Evolutionary conservation across 257 asterid species (phyloP).

Genomic region (Lavandula angustifolia): DNA sequence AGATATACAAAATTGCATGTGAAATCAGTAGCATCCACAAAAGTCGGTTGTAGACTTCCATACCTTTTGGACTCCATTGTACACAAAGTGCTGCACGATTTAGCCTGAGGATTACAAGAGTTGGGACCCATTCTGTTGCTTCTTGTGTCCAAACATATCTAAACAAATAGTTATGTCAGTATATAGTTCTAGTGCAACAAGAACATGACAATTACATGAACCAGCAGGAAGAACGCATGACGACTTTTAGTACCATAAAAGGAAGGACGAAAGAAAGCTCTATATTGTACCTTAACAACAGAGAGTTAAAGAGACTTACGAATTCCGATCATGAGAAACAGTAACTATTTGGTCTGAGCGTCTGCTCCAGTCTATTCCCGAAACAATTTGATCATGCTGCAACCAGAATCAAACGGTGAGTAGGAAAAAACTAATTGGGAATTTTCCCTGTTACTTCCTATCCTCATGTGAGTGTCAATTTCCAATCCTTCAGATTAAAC

Average conservation of each 20-base stretch:
- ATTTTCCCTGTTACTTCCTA: not conserved
- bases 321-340: slow-evolving; percentile 97
- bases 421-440: slow-evolving; percentile 23
- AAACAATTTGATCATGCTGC: slow-evolving; percentile 99
- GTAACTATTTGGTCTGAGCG: slow-evolving; percentile 85
- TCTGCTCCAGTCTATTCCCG: slow-evolving; percentile 91
- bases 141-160: slow-evolving; percentile 97
- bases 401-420: slow-evolving; percentile 35
- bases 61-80: slow-evolving; percentile 99
- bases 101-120: slow-evolving; percentile 95
- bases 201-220: slow-evolving; percentile 22
- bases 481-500: slow-evolving; percentile 12
- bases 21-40: not conserved
- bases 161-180: slow-evolving; percentile 26
- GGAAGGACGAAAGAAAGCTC: slow-evolving; percentile 6
- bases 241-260: slow-evolving; percentile 21
- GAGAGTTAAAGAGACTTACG: slow-evolving; percentile 63
- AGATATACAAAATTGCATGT: slow-evolving; percentile 4
- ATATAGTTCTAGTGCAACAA: slow-evolving; percentile 17
- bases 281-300: slow-evolving; percentile 17
- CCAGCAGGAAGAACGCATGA: slow-evolving; percentile 16
- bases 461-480: not conserved
- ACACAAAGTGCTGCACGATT: slow-evolving; percentile 99
- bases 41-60: slow-evolving; percentile 18
- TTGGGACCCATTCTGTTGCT: slow-evolving; percentile 83